Base-by-base conservation (phyloP, 805 yeast genomes). In the Kluyveromyces wickerhamii region DNA sequence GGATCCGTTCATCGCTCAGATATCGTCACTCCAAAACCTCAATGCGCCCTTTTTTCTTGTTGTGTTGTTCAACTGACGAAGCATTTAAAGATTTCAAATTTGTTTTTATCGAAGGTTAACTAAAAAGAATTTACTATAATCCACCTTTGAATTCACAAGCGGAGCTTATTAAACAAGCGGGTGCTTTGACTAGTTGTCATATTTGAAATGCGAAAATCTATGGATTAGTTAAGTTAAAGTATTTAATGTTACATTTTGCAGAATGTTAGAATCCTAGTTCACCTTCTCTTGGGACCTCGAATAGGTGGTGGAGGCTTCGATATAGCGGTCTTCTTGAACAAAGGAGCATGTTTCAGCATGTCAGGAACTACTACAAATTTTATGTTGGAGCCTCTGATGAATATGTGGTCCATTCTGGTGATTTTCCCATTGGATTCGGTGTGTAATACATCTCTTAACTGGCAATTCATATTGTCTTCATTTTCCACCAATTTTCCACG, bases 381-480 rank as follows among this genome's bases (percentile, higher is more conserved):
- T 16, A 89, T 75, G 60, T 83, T 88, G 1, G 95, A 85, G 1
- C 98, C 98, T 48, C 98, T 73, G 3, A 89, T 76, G 55, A 85
- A 88, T 3, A 87, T 94, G 48, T 81, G 85, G 43, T 82, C 86
- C 68, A 85, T 69, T 45, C 79, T 81, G 2, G 80, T 67, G 3
- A 82, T 80, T 30, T 69, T 66, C 4, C 96, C 95, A 35, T 85
- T 81, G 28, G 77, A 63, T 18, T 77, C 73, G 0, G 96, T 88
- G 31, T 82, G 77, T 1, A 81, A 74, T 26, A 82, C 94, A 52
- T 89, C 95, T 43, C 74, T 66, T 32, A 89, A 59, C 41, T 88
- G 94, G 17, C 89, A 75, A 54, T 89, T 89, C 97, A 89, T 92
- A 57, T 81, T 88, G 50, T 89, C 97, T 60, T 89, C 96, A 57